These are phyloP conservation scores for Tetrahymena thermophila DNA, from an alignment of 73 alveolate species.

Conservation along the genomic window DNA sequence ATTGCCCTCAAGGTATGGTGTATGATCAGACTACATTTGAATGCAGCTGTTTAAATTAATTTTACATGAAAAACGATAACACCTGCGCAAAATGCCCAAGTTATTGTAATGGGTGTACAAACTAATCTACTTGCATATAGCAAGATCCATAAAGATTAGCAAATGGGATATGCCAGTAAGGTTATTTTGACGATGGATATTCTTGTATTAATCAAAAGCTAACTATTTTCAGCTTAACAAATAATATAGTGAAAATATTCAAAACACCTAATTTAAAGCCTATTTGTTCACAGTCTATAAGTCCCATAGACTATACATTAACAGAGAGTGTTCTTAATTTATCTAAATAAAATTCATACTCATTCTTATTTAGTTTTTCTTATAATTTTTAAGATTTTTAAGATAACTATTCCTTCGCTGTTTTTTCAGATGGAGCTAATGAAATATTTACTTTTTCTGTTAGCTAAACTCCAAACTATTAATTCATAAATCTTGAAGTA, in stretches of 20 bases:
- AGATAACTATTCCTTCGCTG: background rate
- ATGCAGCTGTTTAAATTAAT: background rate
- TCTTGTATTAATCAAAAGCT: background rate
- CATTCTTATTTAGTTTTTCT: background rate
- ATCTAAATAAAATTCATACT: background rate
- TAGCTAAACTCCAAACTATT: background rate
- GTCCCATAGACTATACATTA: background rate
- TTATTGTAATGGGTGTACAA: background rate
- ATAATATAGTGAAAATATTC: background rate
- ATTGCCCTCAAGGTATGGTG: background rate
- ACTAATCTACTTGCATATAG: background rate
- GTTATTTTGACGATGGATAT: background rate
- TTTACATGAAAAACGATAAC: background rate
- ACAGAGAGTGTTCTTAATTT: background rate
- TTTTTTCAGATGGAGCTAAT: background rate
- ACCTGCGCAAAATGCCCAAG: background rate
- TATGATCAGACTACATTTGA: background rate
- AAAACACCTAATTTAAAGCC: background rate
- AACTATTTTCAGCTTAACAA: background rate
- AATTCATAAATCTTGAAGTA: background rate
- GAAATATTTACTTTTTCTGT: background rate
- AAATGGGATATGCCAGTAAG: background rate
- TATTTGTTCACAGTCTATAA: background rate
- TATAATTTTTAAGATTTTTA: background rate
- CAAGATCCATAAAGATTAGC: background rate